Percentiles rank a stretch among this genome's conserved stretches.
Conservation (phyloP, 2,329 filamentous ascomycete genomes). For the Claviceps maximensis region DNA sequence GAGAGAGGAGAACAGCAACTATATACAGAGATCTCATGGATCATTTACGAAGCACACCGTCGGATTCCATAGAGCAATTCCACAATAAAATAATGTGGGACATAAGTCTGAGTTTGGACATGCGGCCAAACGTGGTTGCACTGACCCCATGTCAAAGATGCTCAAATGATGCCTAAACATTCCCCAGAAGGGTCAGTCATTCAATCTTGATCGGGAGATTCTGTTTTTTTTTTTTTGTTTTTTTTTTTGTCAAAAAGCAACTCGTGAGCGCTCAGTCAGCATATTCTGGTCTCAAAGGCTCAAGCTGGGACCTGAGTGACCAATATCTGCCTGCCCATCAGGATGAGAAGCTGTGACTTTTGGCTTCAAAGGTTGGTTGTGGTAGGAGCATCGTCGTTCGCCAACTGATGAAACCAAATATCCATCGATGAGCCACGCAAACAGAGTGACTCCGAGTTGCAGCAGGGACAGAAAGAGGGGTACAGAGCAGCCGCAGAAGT, state of each 20-base stretch:
- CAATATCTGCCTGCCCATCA: background rate
- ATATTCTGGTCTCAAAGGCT: background rate
- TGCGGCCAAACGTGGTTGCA: background rate
- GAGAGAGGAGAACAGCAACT: conserved; percentile 11
- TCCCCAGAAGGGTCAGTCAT: background rate
- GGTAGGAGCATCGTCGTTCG: background rate
- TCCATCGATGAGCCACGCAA: background rate
- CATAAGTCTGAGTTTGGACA: background rate
- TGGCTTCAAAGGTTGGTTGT: background rate
- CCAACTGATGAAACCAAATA: background rate
- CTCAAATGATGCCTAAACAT: background rate
- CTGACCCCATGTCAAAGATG: background rate
- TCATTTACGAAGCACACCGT: conserved; percentile 19
- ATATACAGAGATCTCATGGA: conserved; percentile 24
- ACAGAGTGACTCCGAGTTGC: background rate
- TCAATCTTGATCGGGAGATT: background rate
- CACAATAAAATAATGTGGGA: background rate
- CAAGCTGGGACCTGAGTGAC: background rate
- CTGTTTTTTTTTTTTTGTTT: background rate
- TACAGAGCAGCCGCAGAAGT: background rate
- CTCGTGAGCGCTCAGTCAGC: background rate
- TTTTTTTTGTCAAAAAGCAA: too few relatives aligned
- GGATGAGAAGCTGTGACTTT: background rate
- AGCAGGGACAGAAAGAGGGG: background rate
- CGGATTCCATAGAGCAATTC: background rate